Base-by-base conservation (phyloP, 306 rosid genomes). In the Calophaca sinica region DNA sequence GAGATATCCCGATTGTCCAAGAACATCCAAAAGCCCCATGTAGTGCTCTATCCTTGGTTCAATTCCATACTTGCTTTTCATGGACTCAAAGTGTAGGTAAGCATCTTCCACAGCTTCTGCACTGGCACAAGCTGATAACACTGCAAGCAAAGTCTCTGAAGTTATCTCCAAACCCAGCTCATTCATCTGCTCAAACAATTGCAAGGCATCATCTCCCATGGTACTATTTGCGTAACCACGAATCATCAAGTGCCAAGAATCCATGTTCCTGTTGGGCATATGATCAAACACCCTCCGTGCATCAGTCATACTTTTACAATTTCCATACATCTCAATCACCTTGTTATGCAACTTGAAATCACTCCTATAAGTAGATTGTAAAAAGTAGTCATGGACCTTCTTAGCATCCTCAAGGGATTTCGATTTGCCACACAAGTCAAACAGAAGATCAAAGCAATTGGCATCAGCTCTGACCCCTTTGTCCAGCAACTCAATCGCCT, bases 271-370 rank as follows among this genome's bases (percentile, higher is more conserved):
- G 4, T 86, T 89, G 4, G 90, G 84, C 92, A 93, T 83, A 79
- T 91, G 93, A 83, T 93, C 97, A 44, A 93, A 93, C 87, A 93
- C 97, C 49, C 98, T 88, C 9, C 87, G 88, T 12, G 96, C 92
- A 87, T 87, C 96, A 46, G 83, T 87, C 96, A 87, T 88, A 75
- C 92, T 89, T 32, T 79, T 90, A 69, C 97, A 92, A 53, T 81
- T 90, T 35, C 85, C 91, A 74, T 84, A 87, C 98, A 93, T 89
- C 45, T 85, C 93, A 59, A 93, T 78, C 64, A 91, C 96, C 84
- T 86, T 85, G 79, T 86, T 82, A 50, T 68, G 89, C 86, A 89
- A 68, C 58, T 72, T 76, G 41, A 61, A 76, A 58, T 91, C 94
- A 62, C 89, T 77, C 84, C 98, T 89, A 79, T 29, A 85, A 2